Base-by-base conservation (phyloP, 257 asterid genomes). In the Anisodus acutangulus region DNA sequence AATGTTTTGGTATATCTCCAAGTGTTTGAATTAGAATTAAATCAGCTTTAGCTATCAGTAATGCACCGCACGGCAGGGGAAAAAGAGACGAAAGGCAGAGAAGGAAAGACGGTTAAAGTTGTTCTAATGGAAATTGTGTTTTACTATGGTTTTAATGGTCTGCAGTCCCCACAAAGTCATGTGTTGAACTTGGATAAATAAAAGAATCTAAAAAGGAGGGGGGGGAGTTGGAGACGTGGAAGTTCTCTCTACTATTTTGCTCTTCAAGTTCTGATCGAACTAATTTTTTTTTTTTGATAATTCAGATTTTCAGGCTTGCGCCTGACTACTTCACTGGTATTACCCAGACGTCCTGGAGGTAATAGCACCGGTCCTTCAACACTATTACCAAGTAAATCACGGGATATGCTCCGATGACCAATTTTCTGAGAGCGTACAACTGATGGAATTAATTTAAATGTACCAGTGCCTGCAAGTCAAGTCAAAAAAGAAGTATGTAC, bases 1-100 rank as follows among this genome's bases (percentile, higher is more conserved):
- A 13, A 2, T 49, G 81, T 3, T 49, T 5, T 8, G 9, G 60
- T 22, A 5, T 74, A 3, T 13, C 47, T 76, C 64, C 64, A 76
- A 76, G 81, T 53, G 31, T 78, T 53, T 15, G 81, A 53, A 51
- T 16, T 53, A 78, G 8, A 53, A 78, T 53, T 69, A 16, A 8
- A 8, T 13, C 8, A 53, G 10, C 5, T 69, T 82, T 54, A 79
- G 43, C 6, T 39, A 63, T 78, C 49, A 83, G 62, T 49, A 47
- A 71, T 51, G 60, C 47, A 70, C 70, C 60, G 62, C 67, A 71
- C 69, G 85, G 79, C 85, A 11, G 47, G 39, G 45, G 39, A 60
- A 53, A 9, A 5, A 10, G 17, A 31, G 19, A 16, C 60, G 31
- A 41, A 51, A 19, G 69, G 74, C 15, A 37, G 71, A 47, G 66